phyloP scores from a whole-genome alignment of 768 basidiomycete genomes.

The Kwoniella europaea region DNA sequence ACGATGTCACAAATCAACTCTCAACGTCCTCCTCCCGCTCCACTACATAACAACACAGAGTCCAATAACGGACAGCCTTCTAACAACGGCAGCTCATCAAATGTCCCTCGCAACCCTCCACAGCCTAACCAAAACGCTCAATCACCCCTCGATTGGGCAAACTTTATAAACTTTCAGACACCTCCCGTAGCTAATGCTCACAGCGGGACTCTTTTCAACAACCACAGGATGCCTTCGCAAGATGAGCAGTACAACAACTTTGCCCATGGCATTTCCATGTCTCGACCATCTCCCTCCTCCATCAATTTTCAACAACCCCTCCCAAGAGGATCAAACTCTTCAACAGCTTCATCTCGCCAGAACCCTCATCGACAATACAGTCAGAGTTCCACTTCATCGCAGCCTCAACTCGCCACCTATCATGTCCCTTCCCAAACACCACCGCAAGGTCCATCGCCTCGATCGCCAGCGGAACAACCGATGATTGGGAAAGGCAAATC shows the following conservation, averaged over 20 bases:
- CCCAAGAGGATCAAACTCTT: conserved; percentile 15
- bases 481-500: conserved; percentile 25
- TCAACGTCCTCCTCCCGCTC: neutral
- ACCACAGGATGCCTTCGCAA: conserved; percentile 11
- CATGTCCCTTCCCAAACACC: conserved; percentile 22
- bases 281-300: conserved; percentile 14
- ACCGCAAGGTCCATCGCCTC: conserved; percentile 13
- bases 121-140: conserved; percentile 14
- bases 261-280: conserved; percentile 44
- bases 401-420: conserved; percentile 16
- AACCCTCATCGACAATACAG: conserved; percentile 27
- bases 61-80: neutral
- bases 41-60: neutral
- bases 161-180: conserved; percentile 48
- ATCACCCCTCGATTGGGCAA: conserved; percentile 50
- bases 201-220: neutral
- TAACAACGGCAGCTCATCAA: neutral
- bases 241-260: conserved; percentile 31
- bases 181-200: conserved; percentile 34
- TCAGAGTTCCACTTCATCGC: conserved; percentile 9
- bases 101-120: conserved; percentile 5
- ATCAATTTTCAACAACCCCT: conserved; percentile 33
- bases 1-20: conserved; percentile 3
- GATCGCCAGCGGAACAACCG: conserved; percentile 9
- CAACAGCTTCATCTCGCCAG: conserved; percentile 11